Evolutionary conservation across 805 yeast species (phyloP).

Genomic region (Starmerella apis): DNA sequence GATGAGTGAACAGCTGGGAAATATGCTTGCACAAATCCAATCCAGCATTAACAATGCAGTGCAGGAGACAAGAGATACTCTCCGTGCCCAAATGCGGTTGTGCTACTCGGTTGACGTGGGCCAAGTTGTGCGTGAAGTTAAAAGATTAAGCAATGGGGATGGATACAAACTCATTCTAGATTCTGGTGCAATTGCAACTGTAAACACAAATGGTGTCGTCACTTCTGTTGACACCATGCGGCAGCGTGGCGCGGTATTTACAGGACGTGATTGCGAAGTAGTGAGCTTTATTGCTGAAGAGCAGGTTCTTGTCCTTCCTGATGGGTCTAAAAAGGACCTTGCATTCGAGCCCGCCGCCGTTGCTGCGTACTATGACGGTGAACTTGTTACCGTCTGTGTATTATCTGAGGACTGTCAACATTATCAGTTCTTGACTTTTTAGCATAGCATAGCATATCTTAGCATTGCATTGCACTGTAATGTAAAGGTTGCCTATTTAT

Average conservation of each 20-base stretch:
- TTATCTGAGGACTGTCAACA: constrained; percentile 18
- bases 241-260: constrained; percentile 1
- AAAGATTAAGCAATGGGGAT: background rate
- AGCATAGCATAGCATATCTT: background rate
- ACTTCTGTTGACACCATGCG: background rate
- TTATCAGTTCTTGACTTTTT: constrained; percentile 9
- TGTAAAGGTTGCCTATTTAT: background rate
- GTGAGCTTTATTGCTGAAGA: background rate
- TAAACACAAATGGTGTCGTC: background rate
- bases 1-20: background rate
- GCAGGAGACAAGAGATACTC: background rate
- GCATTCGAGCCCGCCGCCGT: constrained; percentile 15
- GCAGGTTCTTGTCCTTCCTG: background rate
- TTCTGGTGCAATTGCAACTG: background rate
- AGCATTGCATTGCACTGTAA: background rate
- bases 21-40: background rate
- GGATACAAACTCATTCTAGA: constrained; percentile 1
- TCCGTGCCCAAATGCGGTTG: background rate
- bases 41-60: background rate
- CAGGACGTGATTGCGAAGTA: background rate
- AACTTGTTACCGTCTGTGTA: constrained; percentile 5
- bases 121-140: background rate
- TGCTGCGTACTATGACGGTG: constrained; percentile 2
- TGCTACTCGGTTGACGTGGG: background rate
- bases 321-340: background rate